These are phyloP conservation scores for Nyctanthes arbortristis DNA, from an alignment of 257 asterid species.

Conservation along the genomic window DNA sequence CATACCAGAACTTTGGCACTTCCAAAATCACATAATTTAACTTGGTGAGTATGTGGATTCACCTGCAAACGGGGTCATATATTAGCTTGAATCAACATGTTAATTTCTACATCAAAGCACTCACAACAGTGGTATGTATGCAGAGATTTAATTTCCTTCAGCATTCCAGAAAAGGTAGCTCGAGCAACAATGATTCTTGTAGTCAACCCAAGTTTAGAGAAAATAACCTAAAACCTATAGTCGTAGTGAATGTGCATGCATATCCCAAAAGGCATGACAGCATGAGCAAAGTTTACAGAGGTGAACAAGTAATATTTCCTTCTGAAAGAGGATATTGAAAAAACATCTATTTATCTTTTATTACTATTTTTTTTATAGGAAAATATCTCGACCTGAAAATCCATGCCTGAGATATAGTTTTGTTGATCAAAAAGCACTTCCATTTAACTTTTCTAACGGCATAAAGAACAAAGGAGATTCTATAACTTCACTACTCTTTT, in stretches of 20 bases:
- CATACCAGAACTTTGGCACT: conserved; percentile 58
- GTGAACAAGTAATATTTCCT: neutral
- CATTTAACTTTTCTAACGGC: neutral
- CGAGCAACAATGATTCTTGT: neutral
- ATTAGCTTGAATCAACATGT: neutral
- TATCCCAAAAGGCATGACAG: neutral
- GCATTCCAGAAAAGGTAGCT: neutral
- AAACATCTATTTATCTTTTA: too few relatives aligned
- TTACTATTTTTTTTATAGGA: too few relatives aligned
- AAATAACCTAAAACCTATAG: neutral
- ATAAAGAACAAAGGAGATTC: neutral
- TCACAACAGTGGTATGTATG: neutral
- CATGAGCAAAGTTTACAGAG: neutral
- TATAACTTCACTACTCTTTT: neutral
- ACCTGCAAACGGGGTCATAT: conserved; percentile 38
- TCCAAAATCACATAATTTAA: conserved; percentile 56
- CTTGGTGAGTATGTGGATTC: conserved; percentile 70
- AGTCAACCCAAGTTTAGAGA: neutral
- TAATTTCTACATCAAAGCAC: neutral
- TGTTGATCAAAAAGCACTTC: too few relatives aligned
- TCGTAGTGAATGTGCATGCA: neutral
- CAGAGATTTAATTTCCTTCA: neutral
- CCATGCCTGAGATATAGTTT: too few relatives aligned
- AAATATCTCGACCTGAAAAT: too few relatives aligned
- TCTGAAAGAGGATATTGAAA: too few relatives aligned